A percentile compares a stretch with the other conserved stretches of the same genome.
These are phyloP conservation scores for Sesbania bispinosa DNA, from an alignment of 306 rosid species.

Conservation along the genomic window DNA sequence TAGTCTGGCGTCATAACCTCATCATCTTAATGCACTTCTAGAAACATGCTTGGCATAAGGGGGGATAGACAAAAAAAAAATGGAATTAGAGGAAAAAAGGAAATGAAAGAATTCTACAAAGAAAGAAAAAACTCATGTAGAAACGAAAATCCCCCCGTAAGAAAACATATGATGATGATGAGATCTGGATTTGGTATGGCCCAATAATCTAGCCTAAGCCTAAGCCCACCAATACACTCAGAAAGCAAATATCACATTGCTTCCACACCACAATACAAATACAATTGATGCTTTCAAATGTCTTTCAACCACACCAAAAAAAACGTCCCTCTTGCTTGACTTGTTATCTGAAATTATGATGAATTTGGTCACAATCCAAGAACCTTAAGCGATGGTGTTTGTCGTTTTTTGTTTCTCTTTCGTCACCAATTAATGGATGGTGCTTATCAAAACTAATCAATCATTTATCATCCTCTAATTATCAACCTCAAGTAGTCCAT, in stretches of 20 bases:
- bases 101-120: too few species aligned
- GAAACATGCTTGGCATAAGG: too few species aligned
- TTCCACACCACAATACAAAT: neutral
- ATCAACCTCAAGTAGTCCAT: neutral
- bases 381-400: neutral
- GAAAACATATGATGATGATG: too few species aligned
- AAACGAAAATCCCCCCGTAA: too few species aligned
- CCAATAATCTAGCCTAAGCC: neutral
- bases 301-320: neutral
- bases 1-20: too few species aligned
- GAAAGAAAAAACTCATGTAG: too few species aligned
- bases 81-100: too few species aligned
- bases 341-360: neutral
- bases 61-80: too few species aligned
- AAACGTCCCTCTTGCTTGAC: neutral
- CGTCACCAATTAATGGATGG: too few species aligned
- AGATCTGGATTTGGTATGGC: neutral
- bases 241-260: neutral
- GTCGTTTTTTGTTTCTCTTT: neutral
- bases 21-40: too few species aligned
- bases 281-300: neutral
- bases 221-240: neutral
- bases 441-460: neutral
- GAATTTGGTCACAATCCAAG: neutral
- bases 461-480: neutral